Base-by-base conservation (phyloP, 495 filamentous ascomycete genomes). In the Penicillium paxilli region DNA sequence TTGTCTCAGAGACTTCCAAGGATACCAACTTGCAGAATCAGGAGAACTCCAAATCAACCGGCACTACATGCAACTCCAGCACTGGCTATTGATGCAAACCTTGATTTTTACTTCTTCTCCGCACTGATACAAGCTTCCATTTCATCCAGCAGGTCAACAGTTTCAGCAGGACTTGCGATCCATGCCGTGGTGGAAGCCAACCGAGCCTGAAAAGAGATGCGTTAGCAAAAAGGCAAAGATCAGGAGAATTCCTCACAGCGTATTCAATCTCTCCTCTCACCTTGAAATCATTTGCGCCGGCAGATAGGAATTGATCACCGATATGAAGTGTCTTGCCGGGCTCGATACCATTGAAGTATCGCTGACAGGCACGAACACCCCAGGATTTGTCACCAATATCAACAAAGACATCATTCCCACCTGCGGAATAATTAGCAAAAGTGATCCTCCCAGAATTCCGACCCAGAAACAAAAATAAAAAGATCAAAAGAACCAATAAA, bases 301-400 rank as follows among this genome's bases (percentile, higher is more conserved):
- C 95, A 24, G 87, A 92, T 50, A 98, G 74, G 68, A 99, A 99
- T 74, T 99, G 94, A 68, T 99, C 94, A 23, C 92, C 91, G 24
- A 96, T 87, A 67, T 97, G 92, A 42, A 96, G 72, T 1, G 88
- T 90, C 57, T 80, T 82, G 41, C 73, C 69, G 12, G 79, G 84
- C 33, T 81, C 79, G 46, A 90, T 86, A 9, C 80, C 82, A 5
- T 86, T 89, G 62, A 98, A 96, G 74, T 91, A 99, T n/a, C 83
- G 78, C 75, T 98, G 94, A 52, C 91, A 96, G 1, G 88, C 90
- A 10, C 88, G 75, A 20, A 99, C 95, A 53, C 95, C 95, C 86
- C 90, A 93, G 35, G 87, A 88, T 67, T 99, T 99, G 69, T 99
- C 95, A 44, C 95, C 95, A 60, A 99, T 97, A 71, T 99, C 95